Conservation (phyloP, 129 eudicot species). For the Kitagawia praeruptora region DNA sequence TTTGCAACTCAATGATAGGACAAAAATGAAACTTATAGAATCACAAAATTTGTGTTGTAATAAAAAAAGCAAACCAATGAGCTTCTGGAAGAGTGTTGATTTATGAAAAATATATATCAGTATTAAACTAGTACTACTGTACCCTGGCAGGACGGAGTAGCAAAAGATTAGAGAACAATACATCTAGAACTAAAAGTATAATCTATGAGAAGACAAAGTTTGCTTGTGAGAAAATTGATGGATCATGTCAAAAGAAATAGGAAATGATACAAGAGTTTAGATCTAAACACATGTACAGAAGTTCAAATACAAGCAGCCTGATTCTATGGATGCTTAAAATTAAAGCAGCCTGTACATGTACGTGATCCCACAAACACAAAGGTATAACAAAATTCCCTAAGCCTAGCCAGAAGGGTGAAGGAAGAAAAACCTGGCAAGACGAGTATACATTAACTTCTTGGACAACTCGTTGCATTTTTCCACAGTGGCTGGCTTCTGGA, state of each 20-base stretch:
- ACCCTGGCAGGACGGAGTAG: not conserved
- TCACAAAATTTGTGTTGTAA: not conserved
- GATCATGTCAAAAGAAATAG: too few relatives aligned
- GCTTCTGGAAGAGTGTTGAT: not conserved
- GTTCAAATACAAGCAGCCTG: too few relatives aligned
- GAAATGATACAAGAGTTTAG: too few relatives aligned
- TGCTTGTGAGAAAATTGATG: too few relatives aligned
- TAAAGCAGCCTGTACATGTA: not conserved
- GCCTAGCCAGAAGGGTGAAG: not conserved
- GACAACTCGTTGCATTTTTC: conserved; percentile 62
- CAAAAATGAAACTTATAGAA: not conserved
- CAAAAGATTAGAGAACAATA: too few relatives aligned
- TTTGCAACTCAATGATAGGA: not conserved
- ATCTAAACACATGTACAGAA: too few relatives aligned
- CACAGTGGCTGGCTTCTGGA: conserved; percentile 70
- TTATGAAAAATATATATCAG: not conserved
- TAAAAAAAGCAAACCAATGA: not conserved
- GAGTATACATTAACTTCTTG: conserved; percentile 73
- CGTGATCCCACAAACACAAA: not conserved
- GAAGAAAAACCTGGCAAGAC: conserved; percentile 70
- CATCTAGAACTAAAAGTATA: too few relatives aligned
- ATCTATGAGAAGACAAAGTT: too few relatives aligned
- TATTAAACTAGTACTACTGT: too few relatives aligned
- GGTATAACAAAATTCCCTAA: not conserved
- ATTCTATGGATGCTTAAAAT: not conserved